Conservation (phyloP, 2,329 filamentous ascomycete species). For the Aspergillus phoenicis region DNA sequence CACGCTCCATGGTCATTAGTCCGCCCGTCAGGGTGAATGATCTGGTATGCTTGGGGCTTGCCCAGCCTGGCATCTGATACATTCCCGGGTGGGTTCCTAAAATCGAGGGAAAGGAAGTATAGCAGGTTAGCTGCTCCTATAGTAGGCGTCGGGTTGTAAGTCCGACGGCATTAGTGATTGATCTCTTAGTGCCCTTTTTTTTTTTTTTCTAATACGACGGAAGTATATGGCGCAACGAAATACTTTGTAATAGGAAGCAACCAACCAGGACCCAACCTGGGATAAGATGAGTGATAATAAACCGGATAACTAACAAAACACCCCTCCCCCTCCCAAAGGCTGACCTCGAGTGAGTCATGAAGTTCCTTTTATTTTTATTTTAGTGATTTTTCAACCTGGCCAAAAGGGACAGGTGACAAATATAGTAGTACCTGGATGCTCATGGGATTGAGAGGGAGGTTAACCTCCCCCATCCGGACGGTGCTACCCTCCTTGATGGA, state of each 20-base stretch:
- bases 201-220: background rate
- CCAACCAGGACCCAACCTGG: background rate
- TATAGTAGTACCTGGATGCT: conserved; percentile 28
- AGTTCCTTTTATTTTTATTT: background rate
- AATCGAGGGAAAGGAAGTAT: conserved; percentile 1
- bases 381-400: background rate
- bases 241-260: background rate
- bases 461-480: conserved; percentile 23
- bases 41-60: conserved; percentile 22
- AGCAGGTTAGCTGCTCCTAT: background rate
- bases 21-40: conserved; percentile 12
- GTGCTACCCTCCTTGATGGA: conserved; percentile 29
- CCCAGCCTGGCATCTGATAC: conserved; percentile 25
- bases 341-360: conserved; percentile 29
- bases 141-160: background rate
- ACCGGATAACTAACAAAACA: background rate
- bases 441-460: conserved; percentile 28
- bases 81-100: conserved; percentile 14
- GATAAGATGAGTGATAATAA: background rate
- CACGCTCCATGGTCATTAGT: conserved; percentile 24
- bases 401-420: conserved; percentile 29
- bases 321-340: conserved; percentile 6
- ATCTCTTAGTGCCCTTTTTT: background rate
- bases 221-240: background rate
- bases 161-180: background rate